Percentiles rank a stretch among this genome's conserved stretches.
These are phyloP conservation scores for Cryptococcus hybrid DNA, from an alignment of 1,284 basidiomycete genomes.

Conservation along the genomic window DNA sequence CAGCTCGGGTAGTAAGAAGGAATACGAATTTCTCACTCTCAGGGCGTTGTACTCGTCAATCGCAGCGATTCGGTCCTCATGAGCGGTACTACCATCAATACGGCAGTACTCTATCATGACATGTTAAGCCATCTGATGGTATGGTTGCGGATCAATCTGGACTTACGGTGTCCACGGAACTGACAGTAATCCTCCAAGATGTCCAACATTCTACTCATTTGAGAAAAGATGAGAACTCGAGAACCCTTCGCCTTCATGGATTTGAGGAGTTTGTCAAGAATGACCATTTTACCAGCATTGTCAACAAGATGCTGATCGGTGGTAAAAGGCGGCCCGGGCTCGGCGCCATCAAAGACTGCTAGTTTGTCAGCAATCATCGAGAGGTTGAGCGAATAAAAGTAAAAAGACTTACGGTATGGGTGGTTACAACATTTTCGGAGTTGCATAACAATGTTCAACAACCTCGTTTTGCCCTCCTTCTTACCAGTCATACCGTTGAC, in stretches of 20 bases:
- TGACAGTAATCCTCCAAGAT: constrained; percentile 98
- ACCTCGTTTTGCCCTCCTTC: constrained; percentile 96
- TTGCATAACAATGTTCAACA: constrained; percentile 99
- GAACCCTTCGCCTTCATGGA: constrained; percentile 91
- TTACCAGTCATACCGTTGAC: constrained; percentile 93
- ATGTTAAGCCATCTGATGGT: neutral
- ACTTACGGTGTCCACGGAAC: constrained; percentile 83
- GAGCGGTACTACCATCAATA: constrained; percentile 92
- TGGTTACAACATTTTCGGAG: constrained; percentile 62
- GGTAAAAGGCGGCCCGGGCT: constrained; percentile 97
- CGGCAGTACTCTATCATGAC: constrained; percentile 78
- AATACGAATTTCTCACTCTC: constrained; percentile 96
- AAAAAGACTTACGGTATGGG: constrained; percentile 53
- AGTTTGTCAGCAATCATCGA: no score
- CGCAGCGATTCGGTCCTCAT: constrained; percentile 91
- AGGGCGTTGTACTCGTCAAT: constrained; percentile 98
- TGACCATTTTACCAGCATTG: constrained; percentile 97
- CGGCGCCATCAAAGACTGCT: constrained; percentile 55
- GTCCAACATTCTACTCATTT: constrained; percentile 95
- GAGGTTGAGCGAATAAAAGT: neutral
- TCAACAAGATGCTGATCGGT: constrained; percentile 96
- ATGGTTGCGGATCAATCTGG: neutral
- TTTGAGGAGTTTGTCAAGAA: constrained; percentile 88
- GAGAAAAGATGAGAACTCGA: constrained; percentile 94
- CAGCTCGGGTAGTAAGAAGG: constrained; percentile 95